Evolutionary conservation across 2,329 filamentous ascomycete species (phyloP).

Genomic region (Penicillium sclerotigenum): DNA sequence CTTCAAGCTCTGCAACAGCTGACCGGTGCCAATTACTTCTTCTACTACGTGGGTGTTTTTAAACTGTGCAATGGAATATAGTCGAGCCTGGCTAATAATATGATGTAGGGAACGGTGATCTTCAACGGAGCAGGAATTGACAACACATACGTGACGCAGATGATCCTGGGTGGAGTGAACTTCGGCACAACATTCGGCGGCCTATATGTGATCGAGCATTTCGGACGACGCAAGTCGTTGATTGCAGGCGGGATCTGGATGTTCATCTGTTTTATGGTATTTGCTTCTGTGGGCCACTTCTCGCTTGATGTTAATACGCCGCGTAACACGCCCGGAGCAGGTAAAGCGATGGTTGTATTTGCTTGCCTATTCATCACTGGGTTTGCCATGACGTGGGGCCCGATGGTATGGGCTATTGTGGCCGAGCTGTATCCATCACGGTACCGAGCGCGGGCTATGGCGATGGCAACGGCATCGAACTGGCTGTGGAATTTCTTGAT

Average conservation of each 20-base stretch:
- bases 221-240: constrained; percentile 65
- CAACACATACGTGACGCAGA: constrained; percentile 62
- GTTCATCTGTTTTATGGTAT: constrained; percentile 62
- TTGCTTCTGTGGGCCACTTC: constrained; percentile 56
- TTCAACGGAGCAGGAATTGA: constrained; percentile 64
- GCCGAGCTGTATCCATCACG: constrained; percentile 43
- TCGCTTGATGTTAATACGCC: constrained; percentile 39
- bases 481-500: constrained; percentile 72
- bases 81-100: constrained; percentile 42
- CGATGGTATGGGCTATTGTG: constrained; percentile 51
- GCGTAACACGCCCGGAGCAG: constrained; percentile 47
- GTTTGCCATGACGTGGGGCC: constrained; percentile 68
- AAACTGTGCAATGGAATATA: too few species aligned
- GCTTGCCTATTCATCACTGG: constrained; percentile 69
- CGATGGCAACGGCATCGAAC: constrained; percentile 70
- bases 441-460: constrained; percentile 69
- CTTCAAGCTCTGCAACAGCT: constrained; percentile 47
- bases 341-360: constrained; percentile 66
- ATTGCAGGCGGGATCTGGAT: constrained; percentile 66
- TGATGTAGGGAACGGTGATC: constrained; percentile 46
- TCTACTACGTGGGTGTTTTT: constrained; percentile 52
- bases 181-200: constrained; percentile 64
- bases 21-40: constrained; percentile 48
- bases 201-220: constrained; percentile 66
- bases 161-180: constrained; percentile 67